Evolutionary conservation across 2,329 filamentous ascomycete species (phyloP), one percentile per base, ranked within the genome.

Genomic region (Hymenoscyphus fraxineus): DNA sequence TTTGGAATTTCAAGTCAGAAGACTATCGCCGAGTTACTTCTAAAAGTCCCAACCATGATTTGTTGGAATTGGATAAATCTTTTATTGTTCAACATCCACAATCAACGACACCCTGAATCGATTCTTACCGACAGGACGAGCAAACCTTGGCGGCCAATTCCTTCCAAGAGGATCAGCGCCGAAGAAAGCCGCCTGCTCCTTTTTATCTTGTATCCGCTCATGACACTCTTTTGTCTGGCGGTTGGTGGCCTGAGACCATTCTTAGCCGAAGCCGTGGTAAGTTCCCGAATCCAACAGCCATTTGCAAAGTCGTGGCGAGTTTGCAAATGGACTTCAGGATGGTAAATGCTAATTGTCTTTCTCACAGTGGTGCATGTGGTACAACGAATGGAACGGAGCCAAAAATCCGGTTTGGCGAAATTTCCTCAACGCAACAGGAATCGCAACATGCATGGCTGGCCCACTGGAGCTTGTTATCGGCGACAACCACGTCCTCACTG

Each of bases 401-500:
- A 38, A 59, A 39, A n/a, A 35, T 40, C 57, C 35, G 4, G 38
- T 59, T 1, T 27, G 13, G 12, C 57, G 57, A 9, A 59, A 59
- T 39, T 15, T 59, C 16, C 27, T 59, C 31, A 59, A 59, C 32
- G 57, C 57, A 1, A 38, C 35, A 6, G 57, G 31, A 39, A 38
- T 59, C 2, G 15, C 57, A 15, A 59, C 57, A 38, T 39, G 13
- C 9, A 38, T 59, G 27, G 13, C 57, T 9, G 57, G 57, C 5
- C 57, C 57, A n/a, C 57, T 59, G 12, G 57, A 59, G 16, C 32
- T 59, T n/a, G 31, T 39, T 15, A n/a, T 59, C 10, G 31, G 35
- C 13, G 16, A 59, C 15, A 38, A 39, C n/a, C 31, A 15, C 1
- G 22, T 27, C 35, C 57, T 59, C 22, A 38, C 22, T 6, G 16